phyloP scores from a whole-genome alignment of 208 protist species.

The Crithidia mellificae region DNA sequence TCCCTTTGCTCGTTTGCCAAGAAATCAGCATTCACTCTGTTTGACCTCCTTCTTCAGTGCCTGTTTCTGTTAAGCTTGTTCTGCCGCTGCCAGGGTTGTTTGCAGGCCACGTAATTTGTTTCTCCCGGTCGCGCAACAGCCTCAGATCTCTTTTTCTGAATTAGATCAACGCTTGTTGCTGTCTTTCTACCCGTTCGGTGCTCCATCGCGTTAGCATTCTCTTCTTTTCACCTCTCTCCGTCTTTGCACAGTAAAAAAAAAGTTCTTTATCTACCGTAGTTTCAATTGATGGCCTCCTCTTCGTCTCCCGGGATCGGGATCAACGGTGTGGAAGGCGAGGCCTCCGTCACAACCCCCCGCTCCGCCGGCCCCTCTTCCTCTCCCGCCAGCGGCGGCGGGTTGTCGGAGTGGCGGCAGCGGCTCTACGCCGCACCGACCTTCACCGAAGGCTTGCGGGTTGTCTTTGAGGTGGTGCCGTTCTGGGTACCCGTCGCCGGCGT shows the following conservation, averaged over 20 bases:
- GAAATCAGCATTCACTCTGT: too few species aligned
- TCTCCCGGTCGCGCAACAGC: too few species aligned
- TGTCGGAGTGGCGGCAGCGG: constrained; percentile 37
- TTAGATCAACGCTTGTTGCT: too few species aligned
- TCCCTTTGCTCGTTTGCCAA: too few species aligned
- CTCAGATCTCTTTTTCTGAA: too few species aligned
- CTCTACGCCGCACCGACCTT: constrained; percentile 70
- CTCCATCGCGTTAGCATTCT: too few species aligned
- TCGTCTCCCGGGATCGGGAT: neutral
- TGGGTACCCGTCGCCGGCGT: constrained; percentile 71
- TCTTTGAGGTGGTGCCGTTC: constrained; percentile 60
- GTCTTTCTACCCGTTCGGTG: too few species aligned
- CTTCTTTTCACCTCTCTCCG: neutral
- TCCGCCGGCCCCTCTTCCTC: constrained; percentile 16
- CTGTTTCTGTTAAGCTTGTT: too few species aligned
- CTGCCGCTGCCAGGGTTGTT: too few species aligned
- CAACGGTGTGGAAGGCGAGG: neutral
- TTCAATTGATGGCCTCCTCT: constrained; percentile 14
- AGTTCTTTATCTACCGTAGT: neutral
- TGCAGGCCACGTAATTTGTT: too few species aligned
- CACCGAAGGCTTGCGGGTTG: constrained; percentile 43
- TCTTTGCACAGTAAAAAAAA: neutral
- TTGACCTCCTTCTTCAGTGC: too few species aligned
- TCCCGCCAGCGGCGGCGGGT: constrained; percentile 4
- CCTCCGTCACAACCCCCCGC: neutral